phyloP scores from a whole-genome alignment of 768 basidiomycete genomes.

The Kwoniella dendrophila region DNA sequence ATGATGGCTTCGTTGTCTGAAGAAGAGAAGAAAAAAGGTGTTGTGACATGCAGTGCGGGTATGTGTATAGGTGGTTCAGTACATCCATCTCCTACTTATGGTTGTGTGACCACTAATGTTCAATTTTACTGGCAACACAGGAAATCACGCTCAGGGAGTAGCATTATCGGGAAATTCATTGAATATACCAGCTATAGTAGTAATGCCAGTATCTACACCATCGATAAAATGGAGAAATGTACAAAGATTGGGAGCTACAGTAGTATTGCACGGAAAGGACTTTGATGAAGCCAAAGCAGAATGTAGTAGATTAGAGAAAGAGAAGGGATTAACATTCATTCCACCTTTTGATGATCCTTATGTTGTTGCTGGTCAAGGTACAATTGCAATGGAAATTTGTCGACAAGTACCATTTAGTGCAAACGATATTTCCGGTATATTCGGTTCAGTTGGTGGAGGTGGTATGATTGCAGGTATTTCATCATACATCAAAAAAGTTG shows the following conservation, averaged over 20 bases:
- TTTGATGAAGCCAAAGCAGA: slow-evolving; percentile 96
- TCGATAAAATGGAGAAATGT: slow-evolving; percentile 96
- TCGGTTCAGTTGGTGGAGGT: slow-evolving; percentile 90
- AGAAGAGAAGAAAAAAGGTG: slow-evolving; percentile 95
- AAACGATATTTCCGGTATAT: slow-evolving; percentile 73
- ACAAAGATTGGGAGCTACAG: slow-evolving; percentile 89
- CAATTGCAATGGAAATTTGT: slow-evolving; percentile 89
- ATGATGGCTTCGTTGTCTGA: slow-evolving; percentile 87
- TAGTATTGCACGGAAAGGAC: slow-evolving; percentile 85
- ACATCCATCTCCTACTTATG: not conserved
- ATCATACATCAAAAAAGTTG: slow-evolving; percentile 90
- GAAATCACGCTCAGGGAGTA: slow-evolving; percentile 98
- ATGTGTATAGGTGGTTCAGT: slow-evolving; percentile 54
- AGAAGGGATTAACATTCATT: slow-evolving; percentile 80
- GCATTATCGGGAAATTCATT: slow-evolving; percentile 89
- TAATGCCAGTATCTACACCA: slow-evolving; percentile 95
- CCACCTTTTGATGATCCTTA: slow-evolving; percentile 97
- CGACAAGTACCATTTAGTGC: slow-evolving; percentile 84
- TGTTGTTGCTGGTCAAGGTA: slow-evolving; percentile 96
- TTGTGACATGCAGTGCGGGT: slow-evolving; percentile 98
- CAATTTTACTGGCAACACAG: slow-evolving; percentile 58
- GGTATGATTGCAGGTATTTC: slow-evolving; percentile 87
- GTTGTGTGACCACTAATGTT: not conserved
- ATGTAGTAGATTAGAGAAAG: slow-evolving; percentile 77
- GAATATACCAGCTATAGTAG: slow-evolving; percentile 93